phyloP scores from a whole-genome alignment of 306 rosid genomes.

The Cucurbita maxima region DNA sequence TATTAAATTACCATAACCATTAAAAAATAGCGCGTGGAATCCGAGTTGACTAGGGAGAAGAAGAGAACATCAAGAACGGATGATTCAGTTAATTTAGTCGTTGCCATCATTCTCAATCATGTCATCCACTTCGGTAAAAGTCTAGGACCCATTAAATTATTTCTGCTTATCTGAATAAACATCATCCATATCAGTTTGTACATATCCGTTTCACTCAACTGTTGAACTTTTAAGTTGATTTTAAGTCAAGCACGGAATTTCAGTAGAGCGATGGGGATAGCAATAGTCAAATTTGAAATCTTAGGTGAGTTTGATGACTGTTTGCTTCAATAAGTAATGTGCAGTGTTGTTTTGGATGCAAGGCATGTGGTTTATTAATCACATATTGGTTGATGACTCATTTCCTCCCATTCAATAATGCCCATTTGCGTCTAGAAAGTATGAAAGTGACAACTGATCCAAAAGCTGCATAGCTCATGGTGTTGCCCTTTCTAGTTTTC shows the following conservation, averaged over 20 bases:
- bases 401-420: neutral
- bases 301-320: neutral
- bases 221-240: neutral
- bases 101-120: constrained; percentile 4
- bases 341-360: constrained; percentile 3
- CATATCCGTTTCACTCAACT: neutral
- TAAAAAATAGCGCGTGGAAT: neutral
- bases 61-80: neutral
- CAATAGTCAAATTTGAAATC: neutral
- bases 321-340: neutral
- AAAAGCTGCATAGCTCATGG: neutral
- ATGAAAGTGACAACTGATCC: constrained; percentile 1
- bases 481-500: neutral
- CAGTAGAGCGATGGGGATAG: neutral
- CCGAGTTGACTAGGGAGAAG: neutral
- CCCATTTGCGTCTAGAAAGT: neutral
- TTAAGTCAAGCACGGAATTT: neutral
- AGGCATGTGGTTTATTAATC: constrained; percentile 8
- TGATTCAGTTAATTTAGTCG: constrained; percentile 3
- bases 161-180: neutral
- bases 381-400: constrained; percentile 9
- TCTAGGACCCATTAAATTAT: neutral
- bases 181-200: neutral
- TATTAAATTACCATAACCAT: neutral
- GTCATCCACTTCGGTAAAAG: neutral